Percentiles rank a stretch among this genome's conserved stretches.
These are phyloP conservation scores for Suillus lakei DNA, from an alignment of 768 basidiomycete species.

Conservation along the genomic window DNA sequence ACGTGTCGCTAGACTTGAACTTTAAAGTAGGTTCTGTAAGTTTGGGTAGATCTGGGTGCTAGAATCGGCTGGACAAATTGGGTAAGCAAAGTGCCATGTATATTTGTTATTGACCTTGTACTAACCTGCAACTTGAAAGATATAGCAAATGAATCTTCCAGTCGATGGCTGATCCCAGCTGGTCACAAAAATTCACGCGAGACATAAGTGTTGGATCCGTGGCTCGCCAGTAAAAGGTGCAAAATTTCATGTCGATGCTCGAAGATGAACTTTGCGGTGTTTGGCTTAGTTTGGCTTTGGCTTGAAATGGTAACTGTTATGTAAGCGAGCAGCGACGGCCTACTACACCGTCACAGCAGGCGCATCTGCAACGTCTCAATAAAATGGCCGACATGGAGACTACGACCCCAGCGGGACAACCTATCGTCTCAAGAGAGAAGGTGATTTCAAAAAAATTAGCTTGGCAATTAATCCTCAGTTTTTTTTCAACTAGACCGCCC, in stretches of 20 bases:
- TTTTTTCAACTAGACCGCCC: constrained; percentile 57
- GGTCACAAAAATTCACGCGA: neutral
- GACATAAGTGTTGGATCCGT: neutral
- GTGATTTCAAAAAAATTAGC: constrained; percentile 33
- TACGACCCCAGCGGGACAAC: constrained; percentile 48
- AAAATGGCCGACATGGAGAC: constrained; percentile 44
- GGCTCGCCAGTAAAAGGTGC: neutral
- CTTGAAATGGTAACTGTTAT: neutral
- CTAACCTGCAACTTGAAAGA: neutral
- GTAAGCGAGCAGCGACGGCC: neutral
- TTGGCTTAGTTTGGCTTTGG: too few relatives aligned
- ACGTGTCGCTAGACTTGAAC: neutral
- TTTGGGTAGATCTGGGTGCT: neutral
- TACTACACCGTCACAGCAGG: neutral
- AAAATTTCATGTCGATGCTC: neutral
- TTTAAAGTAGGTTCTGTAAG: neutral
- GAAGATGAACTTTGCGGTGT: too few relatives aligned
- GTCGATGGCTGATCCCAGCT: neutral
- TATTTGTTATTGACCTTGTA: neutral
- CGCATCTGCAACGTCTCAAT: neutral
- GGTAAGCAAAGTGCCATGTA: neutral
- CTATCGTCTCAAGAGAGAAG: constrained; percentile 62
- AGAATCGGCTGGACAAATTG: neutral
- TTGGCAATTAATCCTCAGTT: constrained; percentile 4
- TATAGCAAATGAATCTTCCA: neutral